Evolutionary conservation across 441 rosid species (phyloP).

Genomic region (Croton setiger): DNA sequence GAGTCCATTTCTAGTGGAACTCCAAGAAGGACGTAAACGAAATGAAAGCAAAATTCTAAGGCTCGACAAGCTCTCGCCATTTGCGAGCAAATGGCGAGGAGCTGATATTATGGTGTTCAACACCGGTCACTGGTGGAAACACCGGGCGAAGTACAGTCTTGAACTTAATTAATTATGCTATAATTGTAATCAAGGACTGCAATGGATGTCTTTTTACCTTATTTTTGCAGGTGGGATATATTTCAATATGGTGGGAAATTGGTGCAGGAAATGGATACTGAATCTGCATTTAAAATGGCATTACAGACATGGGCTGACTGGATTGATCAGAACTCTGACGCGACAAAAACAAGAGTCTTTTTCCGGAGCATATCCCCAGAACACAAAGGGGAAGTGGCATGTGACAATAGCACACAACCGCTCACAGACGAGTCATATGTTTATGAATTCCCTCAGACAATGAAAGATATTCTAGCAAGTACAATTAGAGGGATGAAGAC

Average conservation of each 20-base stretch:
- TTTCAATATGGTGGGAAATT: constrained; percentile 28
- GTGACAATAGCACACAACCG: constrained; percentile 35
- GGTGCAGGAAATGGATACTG: constrained; percentile 31
- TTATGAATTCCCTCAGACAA: neutral
- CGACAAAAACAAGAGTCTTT: constrained; percentile 45
- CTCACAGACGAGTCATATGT: neutral
- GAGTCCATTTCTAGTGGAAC: constrained; percentile 55
- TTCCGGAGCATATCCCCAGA: constrained; percentile 58
- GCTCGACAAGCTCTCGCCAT: constrained; percentile 48
- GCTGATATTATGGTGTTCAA: constrained; percentile 58
- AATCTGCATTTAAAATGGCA: constrained; percentile 44
- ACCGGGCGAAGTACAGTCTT: constrained; percentile 29
- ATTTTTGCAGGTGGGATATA: constrained; percentile 46
- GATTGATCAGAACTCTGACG: constrained; percentile 51
- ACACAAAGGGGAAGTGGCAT: constrained; percentile 26
- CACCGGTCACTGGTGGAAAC: constrained; percentile 81
- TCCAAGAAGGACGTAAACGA: constrained; percentile 25
- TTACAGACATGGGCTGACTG: constrained; percentile 60
- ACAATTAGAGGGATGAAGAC: constrained; percentile 35
- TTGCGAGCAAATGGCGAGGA: constrained; percentile 40
- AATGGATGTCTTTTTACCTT: constrained; percentile 38
- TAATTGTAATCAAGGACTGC: constrained; percentile 17
- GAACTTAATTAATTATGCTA: neutral
- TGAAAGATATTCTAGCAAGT: constrained; percentile 44
- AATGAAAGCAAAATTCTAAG: constrained; percentile 49